A percentile compares a stretch with the other conserved stretches of the same genome.
phyloP scores from a whole-genome alignment of 2,329 filamentous ascomycete species.

The Microcyclospora tardicrescens region DNA sequence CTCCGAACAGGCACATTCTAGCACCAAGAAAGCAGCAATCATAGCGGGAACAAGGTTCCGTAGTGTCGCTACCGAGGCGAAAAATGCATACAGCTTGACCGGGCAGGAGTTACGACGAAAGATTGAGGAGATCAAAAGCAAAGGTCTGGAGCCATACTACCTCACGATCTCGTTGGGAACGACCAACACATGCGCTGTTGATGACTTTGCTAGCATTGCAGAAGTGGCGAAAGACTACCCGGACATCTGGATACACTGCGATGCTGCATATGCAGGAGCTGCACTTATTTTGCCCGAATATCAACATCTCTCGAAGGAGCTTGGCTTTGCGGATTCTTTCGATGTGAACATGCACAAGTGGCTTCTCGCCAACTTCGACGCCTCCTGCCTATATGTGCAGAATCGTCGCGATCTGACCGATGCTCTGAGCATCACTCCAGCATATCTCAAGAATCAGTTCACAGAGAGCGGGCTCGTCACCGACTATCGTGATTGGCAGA shows the following conservation, averaged over 20 bases:
- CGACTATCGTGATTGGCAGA: constrained; percentile 96
- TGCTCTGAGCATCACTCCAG: constrained; percentile 64
- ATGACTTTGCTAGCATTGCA: constrained; percentile 63
- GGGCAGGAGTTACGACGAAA: constrained; percentile 47
- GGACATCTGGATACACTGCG: constrained; percentile 78
- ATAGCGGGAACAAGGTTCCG: constrained; percentile 76
- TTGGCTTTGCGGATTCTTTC: constrained; percentile 69
- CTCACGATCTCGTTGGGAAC: constrained; percentile 74
- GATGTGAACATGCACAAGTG: constrained; percentile 97
- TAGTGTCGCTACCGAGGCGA: constrained; percentile 49
- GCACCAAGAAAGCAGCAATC: constrained; percentile 74
- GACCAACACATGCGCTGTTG: constrained; percentile 76
- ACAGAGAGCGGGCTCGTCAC: constrained; percentile 75
- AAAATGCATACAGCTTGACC: constrained; percentile 58
- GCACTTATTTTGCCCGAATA: constrained; percentile 73
- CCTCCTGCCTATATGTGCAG: constrained; percentile 67
- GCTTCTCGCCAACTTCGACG: constrained; percentile 88
- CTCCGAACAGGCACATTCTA: constrained; percentile 67
- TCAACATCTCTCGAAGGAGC: constrained; percentile 50
- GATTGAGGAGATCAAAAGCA: constrained; percentile 51
- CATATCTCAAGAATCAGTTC: constrained; percentile 71
- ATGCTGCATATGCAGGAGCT: constrained; percentile 83
- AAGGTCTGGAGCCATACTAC: constrained; percentile 73
- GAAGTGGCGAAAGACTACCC: constrained; percentile 41
- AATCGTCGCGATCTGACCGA: constrained; percentile 63